Evolutionary conservation across 2,329 filamentous ascomycete genomes (phyloP).

Genomic region (Biscogniauxia mediterranea): DNA sequence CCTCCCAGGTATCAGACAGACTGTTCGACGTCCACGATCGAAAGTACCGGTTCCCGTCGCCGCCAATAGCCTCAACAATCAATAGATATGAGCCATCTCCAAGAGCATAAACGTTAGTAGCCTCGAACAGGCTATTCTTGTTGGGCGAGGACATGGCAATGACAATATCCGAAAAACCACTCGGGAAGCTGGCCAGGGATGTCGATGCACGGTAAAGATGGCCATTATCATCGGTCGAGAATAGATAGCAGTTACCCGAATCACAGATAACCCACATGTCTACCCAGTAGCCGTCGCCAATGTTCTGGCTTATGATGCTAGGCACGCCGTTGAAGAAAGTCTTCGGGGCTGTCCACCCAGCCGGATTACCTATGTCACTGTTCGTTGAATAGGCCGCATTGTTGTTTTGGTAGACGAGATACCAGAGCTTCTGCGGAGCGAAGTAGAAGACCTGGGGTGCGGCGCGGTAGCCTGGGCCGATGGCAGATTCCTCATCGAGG

Average conservation of each 20-base stretch:
- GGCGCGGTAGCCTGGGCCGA: conserved; percentile 40
- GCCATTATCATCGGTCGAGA: conserved; percentile 41
- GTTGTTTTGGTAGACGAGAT: conserved; percentile 41
- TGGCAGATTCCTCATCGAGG: conserved; percentile 33
- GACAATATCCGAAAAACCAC: conserved; percentile 36
- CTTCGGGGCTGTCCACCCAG: conserved; percentile 38
- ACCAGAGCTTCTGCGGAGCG: conserved; percentile 40
- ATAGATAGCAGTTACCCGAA: conserved; percentile 35
- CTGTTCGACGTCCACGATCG: conserved; percentile 36
- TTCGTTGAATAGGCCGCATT: conserved; percentile 44
- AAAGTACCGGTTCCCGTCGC: conserved; percentile 36
- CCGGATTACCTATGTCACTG: conserved; percentile 37
- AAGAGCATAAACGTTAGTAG: conserved; percentile 30
- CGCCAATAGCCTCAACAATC: conserved; percentile 39
- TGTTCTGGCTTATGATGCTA: conserved; percentile 31
- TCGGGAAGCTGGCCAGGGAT: conserved; percentile 32
- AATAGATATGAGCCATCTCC: conserved; percentile 35
- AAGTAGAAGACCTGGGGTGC: conserved; percentile 43
- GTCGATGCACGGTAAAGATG: conserved; percentile 40
- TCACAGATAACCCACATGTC: conserved; percentile 41
- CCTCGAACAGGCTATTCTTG: conserved; percentile 33
- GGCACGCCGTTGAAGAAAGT: conserved; percentile 37
- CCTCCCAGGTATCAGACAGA: conserved; percentile 34
- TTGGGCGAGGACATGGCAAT: conserved; percentile 31
- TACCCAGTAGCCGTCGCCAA: conserved; percentile 39